These are phyloP conservation scores for Podospora tetraspora DNA, from an alignment of 495 filamentous ascomycete genomes.

Conservation along the genomic window DNA sequence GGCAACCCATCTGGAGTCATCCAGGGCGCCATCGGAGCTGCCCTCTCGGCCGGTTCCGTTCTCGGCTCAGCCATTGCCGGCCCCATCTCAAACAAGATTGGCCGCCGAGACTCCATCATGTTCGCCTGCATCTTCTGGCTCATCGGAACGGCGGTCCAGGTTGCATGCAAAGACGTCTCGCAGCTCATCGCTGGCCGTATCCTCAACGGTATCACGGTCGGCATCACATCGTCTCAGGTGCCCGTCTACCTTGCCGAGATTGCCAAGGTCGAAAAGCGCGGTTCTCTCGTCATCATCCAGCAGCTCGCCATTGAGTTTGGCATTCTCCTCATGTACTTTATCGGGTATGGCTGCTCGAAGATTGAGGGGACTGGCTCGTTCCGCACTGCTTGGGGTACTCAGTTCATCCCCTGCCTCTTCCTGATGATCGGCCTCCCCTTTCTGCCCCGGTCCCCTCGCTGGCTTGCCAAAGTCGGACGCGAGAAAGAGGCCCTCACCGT, in stretches of 20 bases:
- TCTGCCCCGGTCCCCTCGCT: constrained; percentile 66
- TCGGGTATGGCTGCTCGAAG: constrained; percentile 51
- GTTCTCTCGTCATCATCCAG: constrained; percentile 67
- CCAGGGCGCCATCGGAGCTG: constrained; percentile 61
- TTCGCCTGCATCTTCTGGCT: constrained; percentile 68
- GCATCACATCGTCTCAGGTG: constrained; percentile 71
- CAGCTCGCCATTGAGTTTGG: constrained; percentile 74
- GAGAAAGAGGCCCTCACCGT: constrained; percentile 61
- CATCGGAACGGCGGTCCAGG: constrained; percentile 62
- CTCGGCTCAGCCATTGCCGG: constrained; percentile 60
- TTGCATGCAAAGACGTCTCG: constrained; percentile 52
- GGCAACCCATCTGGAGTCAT: constrained; percentile 56
- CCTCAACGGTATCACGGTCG: constrained; percentile 66
- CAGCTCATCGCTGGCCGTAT: constrained; percentile 66
- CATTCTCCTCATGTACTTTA: constrained; percentile 46
- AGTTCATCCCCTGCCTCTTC: constrained; percentile 61
- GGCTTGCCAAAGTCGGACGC: constrained; percentile 65
- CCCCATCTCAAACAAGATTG: constrained; percentile 59
- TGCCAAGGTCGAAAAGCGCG: constrained; percentile 59
- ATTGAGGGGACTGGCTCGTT: constrained; percentile 60
- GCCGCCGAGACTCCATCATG: constrained; percentile 59
- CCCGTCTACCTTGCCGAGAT: constrained; percentile 80
- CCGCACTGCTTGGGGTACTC: constrained; percentile 67
- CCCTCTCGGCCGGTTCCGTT: constrained; percentile 64
- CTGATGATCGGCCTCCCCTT: constrained; percentile 62